These are phyloP conservation scores for Fusarium agapanthi DNA, from an alignment of 2,329 filamentous ascomycete genomes.

Conservation along the genomic window DNA sequence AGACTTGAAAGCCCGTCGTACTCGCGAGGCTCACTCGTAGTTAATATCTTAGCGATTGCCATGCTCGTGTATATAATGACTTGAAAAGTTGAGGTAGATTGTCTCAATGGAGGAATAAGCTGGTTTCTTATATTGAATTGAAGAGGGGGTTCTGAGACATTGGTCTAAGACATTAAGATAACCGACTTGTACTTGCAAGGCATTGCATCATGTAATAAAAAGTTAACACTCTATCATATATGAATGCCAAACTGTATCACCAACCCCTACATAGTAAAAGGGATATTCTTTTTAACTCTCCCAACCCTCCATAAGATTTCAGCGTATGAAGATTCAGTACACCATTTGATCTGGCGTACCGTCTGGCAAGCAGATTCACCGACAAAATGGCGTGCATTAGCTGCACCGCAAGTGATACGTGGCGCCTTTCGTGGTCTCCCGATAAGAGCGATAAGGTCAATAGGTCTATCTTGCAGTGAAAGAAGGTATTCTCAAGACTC, in stretches of 20 bases:
- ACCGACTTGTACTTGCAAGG: background rate
- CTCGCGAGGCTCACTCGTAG: too few relatives aligned
- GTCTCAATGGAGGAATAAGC: background rate
- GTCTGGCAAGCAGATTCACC: too few relatives aligned
- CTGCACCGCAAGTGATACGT: fast-evolving
- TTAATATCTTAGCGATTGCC: background rate
- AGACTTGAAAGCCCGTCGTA: fast-evolving
- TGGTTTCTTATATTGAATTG: fast-evolving
- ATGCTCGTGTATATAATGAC: background rate
- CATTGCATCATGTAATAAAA: background rate
- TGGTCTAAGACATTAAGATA: background rate
- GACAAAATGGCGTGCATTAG: background rate
- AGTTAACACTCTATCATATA: background rate
- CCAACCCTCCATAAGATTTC: fast-evolving
- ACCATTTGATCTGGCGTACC: background rate
- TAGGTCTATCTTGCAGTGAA: background rate
- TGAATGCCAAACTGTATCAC: background rate
- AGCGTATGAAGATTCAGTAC: background rate
- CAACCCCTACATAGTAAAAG: background rate
- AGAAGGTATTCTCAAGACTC: too few relatives aligned
- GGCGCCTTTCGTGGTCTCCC: fast-evolving
- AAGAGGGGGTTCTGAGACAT: background rate
- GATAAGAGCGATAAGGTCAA: background rate
- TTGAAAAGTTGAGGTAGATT: background rate
- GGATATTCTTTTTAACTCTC: too few relatives aligned